phyloP scores from a whole-genome alignment of 352 stramenopile genomes.

The Globisporangium lucens region DNA sequence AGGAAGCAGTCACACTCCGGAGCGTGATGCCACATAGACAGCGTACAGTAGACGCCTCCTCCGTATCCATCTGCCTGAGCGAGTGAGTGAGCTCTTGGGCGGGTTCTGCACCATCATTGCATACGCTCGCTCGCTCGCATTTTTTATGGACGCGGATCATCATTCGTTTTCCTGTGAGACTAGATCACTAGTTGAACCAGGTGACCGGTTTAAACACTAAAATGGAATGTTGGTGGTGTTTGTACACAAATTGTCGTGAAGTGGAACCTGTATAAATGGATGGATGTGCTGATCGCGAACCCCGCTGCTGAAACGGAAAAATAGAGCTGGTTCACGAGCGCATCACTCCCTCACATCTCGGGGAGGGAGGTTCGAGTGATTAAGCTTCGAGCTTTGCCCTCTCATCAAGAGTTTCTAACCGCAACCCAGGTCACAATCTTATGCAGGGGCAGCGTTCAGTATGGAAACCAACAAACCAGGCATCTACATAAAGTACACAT shows the following conservation, averaged over 20 bases:
- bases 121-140: background rate
- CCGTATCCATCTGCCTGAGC: background rate
- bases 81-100: background rate
- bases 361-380: background rate
- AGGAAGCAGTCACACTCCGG: background rate
- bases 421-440: background rate
- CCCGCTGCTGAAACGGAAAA: background rate
- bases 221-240: background rate
- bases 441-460: background rate
- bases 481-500: background rate
- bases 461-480: background rate
- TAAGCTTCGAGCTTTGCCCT: background rate
- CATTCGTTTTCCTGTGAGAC: background rate
- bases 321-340: background rate
- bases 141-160: background rate
- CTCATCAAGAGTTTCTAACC: background rate
- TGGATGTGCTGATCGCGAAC: background rate
- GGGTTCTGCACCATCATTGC: background rate
- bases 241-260: background rate
- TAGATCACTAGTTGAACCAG: background rate
- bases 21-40: background rate
- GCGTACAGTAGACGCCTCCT: background rate
- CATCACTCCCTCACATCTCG: background rate
- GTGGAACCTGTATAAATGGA: background rate
- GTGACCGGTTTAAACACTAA: background rate